Evolutionary conservation across 257 asterid species (phyloP).

Genomic region (Capsicum pubescens): DNA sequence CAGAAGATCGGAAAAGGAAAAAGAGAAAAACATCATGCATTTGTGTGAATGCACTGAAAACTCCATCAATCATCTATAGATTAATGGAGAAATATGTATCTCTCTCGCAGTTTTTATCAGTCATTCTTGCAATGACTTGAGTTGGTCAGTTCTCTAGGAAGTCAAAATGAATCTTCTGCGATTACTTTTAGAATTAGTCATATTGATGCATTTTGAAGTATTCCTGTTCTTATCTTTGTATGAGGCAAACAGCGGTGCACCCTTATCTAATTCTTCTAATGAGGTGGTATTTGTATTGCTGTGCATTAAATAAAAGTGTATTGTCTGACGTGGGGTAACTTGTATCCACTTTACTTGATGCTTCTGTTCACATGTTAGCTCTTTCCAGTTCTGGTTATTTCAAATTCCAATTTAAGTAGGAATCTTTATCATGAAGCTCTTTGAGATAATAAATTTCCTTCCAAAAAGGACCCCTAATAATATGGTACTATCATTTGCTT

Average conservation of each 20-base stretch:
- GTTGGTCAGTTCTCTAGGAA: constrained; percentile 19
- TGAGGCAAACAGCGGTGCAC: neutral
- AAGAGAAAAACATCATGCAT: neutral
- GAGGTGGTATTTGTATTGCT: neutral
- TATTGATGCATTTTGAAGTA: neutral
- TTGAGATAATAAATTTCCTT: constrained; percentile 9
- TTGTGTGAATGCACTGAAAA: neutral
- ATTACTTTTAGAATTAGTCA: neutral
- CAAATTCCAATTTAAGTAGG: neutral
- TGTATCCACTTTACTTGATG: neutral
- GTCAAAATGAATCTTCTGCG: neutral
- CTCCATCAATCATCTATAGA: neutral
- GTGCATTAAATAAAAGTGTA: neutral
- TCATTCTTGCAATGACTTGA: neutral
- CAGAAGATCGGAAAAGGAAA: neutral
- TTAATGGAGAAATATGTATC: neutral
- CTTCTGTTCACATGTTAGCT: constrained; percentile 5
- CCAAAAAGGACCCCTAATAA: constrained; percentile 12
- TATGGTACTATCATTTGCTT: neutral
- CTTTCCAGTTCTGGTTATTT: neutral
- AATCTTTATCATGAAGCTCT: neutral
- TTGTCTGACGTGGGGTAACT: neutral
- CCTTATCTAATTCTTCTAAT: neutral
- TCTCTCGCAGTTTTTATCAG: neutral
- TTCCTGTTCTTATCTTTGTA: constrained; percentile 7